Evolutionary conservation across 2,329 filamentous ascomycete species (phyloP), one percentile per base, ranked within the genome.

Genomic region (Trichoderma cornu-damae): DNA sequence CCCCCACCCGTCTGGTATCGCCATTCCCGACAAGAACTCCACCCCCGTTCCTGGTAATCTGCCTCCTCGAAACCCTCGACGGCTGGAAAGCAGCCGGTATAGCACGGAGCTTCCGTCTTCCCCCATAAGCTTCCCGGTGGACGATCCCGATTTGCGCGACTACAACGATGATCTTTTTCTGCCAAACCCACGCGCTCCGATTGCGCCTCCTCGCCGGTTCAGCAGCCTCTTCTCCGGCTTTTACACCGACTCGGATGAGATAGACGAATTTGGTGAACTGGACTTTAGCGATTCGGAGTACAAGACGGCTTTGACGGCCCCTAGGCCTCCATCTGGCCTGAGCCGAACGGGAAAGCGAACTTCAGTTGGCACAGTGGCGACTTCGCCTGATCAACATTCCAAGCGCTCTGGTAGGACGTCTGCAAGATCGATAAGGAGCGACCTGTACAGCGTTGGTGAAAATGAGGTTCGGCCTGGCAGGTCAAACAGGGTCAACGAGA

Each of bases 181-280:
- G 38, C 84, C 85, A 1, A 75, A 71, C 56, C 78, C 82, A 12
- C 81, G 78, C 53, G 78, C 79, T 2, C 81, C 84, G 2, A 77
- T 88, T 67, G 81, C 86, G 60, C 81, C 86, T 14, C 88, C 89
- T 1, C 85, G 88, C 66, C 81, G 89, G 56, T 86, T 89, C 48
- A 93, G 88, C 71, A 94, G 89, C 67, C 76, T 95, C n/a, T 94
- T 94, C 70, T 88, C 89, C 30, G 89, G 89, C 0, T 94, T 95
- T 63, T 89, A 93, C 46, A 83, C 83, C 11, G 79, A 77, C 43
- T 86, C 86, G 6, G 85, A 85, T 43, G 86, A 89, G 56, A 76
- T 68, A 2, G 83, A 86, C 38, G 83, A 87, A 26, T 85, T 85
- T 69, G 75, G 71, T 28, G 83, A 86, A 59, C 75, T 70, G 3